A percentile compares a stretch with the other conserved stretches of the same genome.
These are phyloP conservation scores for Xerocomus potaroensis DNA, from an alignment of 768 basidiomycete genomes.

Conservation along the genomic window DNA sequence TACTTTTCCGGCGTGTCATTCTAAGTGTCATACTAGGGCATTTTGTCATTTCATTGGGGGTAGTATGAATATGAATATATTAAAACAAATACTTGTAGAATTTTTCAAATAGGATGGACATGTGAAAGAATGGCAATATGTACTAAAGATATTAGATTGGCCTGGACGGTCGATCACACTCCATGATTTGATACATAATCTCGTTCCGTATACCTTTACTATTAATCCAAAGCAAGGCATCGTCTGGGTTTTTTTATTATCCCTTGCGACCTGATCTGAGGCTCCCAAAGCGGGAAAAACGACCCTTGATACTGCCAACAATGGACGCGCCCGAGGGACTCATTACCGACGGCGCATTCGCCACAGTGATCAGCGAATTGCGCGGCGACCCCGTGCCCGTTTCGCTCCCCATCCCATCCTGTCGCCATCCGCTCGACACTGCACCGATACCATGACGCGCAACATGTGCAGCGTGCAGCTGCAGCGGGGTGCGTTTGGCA, in stretches of 20 bases:
- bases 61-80: neutral
- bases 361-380: constrained; percentile 73
- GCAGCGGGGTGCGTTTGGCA: constrained; percentile 67
- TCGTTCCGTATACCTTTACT: too few relatives aligned
- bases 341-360: constrained; percentile 37
- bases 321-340: constrained; percentile 51
- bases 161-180: neutral
- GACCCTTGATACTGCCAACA: constrained; percentile 63
- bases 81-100: neutral
- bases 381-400: constrained; percentile 53
- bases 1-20: constrained; percentile 13
- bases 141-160: constrained; percentile 5
- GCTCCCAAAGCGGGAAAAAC: constrained; percentile 75
- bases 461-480: constrained; percentile 76
- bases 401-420: constrained; percentile 43
- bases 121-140: neutral
- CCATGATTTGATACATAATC: too few relatives aligned
- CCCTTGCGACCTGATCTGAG: constrained; percentile 49
- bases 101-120: neutral
- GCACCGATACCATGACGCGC: constrained; percentile 81
- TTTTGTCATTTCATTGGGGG: constrained; percentile 6
- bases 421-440: constrained; percentile 69
- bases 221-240: too few relatives aligned
- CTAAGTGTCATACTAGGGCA: constrained; percentile 16
- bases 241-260: too few relatives aligned